Evolutionary conservation across 306 rosid genomes (phyloP).

Genomic region (Cucurbita ficifolia): DNA sequence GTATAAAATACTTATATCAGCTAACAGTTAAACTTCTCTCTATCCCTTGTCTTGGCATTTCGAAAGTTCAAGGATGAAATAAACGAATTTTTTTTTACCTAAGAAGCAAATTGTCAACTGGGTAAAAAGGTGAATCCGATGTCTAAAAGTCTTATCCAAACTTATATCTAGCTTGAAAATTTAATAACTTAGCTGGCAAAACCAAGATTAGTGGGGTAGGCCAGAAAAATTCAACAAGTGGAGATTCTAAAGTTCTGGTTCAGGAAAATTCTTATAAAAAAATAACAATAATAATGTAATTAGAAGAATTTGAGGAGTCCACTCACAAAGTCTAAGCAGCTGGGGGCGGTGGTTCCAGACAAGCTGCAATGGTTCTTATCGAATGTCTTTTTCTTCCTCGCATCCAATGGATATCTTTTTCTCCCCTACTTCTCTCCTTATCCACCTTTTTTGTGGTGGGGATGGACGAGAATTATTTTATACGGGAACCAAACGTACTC

Average conservation of each 20-base stretch:
- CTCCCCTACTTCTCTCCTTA: background rate
- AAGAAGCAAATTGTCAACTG: background rate
- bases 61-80: no score
- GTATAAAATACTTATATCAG: background rate
- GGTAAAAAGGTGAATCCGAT: background rate
- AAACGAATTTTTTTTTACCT: no score
- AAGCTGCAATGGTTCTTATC: background rate
- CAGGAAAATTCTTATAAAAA: background rate
- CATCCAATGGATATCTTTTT: background rate
- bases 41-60: background rate
- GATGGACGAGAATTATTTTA: background rate
- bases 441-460: background rate
- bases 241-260: background rate
- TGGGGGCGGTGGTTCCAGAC: background rate
- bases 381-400: background rate
- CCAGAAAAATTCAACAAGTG: background rate
- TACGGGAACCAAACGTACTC: background rate
- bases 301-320: background rate
- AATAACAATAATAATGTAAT: background rate
- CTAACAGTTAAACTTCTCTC: background rate
- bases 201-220: background rate
- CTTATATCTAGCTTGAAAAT: background rate
- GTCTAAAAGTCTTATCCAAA: background rate
- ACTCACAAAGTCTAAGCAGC: background rate
- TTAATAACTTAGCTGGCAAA: background rate